Base-by-base conservation (phyloP, 371 early-diverging fungal genomes). In the Quaeritorhiza haematococci region DNA sequence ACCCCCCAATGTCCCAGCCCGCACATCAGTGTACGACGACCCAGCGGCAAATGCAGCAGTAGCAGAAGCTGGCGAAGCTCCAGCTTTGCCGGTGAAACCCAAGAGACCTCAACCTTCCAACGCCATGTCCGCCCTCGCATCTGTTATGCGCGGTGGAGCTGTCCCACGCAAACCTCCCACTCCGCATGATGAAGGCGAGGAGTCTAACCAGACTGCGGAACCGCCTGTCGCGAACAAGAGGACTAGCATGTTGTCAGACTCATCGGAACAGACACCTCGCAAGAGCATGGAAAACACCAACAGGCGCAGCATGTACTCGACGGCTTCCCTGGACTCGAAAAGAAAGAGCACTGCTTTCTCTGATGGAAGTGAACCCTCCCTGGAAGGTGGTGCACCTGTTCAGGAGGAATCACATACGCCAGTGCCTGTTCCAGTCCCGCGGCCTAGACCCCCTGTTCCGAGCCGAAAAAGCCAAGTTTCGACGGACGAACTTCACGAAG, bases 101-200 rank as follows among this genome's bases (percentile, higher is more conserved):
- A 60, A 56, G 35, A 35, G 28, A 7, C 43, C 29, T 46, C 44
- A 29, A 15, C 61, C 61, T 21, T 60, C 46, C 8, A 57, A 56
- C 23, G 71, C 67, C 30, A 70, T 70, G 67, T 56, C 57, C 24
- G 66, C 71, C 10, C 53, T 70, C 29, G 71, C 71, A 3, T 49
- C 61, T 15, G 71, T 62, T 4, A 66, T 70, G 71, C 58, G 63
- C 28, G 53, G 58, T 27, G 46, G 43, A 7, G 47, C 10, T 46
- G 10, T 24, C 26, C 17, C 19, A 15, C 19, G 10, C 26, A 13
- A 10, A 23, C 17, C 17, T 46, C 47, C 47, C 17, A 13, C 47
- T 46, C 47, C 10, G 23, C 47, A 26, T 32, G 58, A 45, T 23
- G 55, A 55, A 21, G 24, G 33, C 3, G 21, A 34, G 1, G 42